Conservation (phyloP, 192 early-diverging fungal genomes). For the Backusella mclennaniae region DNA sequence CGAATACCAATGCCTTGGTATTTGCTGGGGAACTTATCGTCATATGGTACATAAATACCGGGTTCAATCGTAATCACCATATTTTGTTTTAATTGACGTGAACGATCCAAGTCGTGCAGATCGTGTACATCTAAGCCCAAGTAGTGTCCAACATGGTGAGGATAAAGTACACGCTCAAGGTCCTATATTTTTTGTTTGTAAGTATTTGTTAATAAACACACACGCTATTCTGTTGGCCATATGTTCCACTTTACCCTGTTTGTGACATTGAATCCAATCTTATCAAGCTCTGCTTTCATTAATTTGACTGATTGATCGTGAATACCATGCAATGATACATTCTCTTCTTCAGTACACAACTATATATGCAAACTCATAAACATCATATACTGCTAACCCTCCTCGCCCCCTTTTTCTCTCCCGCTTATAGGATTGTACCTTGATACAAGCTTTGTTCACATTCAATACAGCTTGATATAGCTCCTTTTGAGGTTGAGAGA, state of each 20-base stretch:
- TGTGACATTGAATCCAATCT: conserved; percentile 64
- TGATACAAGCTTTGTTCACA: conserved; percentile 84
- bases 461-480: conserved; percentile 84
- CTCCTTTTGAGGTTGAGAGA: conserved; percentile 73
- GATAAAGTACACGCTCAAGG: conserved; percentile 77
- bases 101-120: conserved; percentile 69
- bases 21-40: conserved; percentile 69
- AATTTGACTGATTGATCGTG: conserved; percentile 72
- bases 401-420: background rate
- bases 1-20: conserved; percentile 91
- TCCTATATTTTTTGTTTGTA: conserved; percentile 47
- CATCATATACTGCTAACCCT: background rate
- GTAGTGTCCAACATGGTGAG: conserved; percentile 95
- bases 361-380: background rate
- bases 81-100: conserved; percentile 63
- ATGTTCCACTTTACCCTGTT: conserved; percentile 38
- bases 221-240: too few relatives aligned
- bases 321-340: conserved; percentile 78
- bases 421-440: conserved; percentile 41
- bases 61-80: conserved; percentile 98
- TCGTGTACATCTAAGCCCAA: conserved; percentile 97
- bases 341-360: conserved; percentile 51
- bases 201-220: too few relatives aligned
- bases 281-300: conserved; percentile 67
- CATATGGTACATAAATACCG: conserved; percentile 86